Conservation (phyloP, 495 filamentous ascomycete species). For the Halenospora varia region DNA sequence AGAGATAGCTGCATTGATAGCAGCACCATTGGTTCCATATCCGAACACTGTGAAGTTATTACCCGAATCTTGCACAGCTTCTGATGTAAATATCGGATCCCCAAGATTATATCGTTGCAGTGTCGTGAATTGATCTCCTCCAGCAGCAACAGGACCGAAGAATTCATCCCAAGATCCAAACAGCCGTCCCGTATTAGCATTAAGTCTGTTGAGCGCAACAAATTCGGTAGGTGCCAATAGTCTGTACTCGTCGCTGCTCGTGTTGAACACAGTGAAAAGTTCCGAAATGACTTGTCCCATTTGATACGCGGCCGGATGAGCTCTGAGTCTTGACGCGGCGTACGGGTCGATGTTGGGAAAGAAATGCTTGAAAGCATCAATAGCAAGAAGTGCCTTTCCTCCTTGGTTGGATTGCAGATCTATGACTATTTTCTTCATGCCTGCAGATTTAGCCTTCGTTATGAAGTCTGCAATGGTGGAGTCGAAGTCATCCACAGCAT, state of each 20-base stretch:
- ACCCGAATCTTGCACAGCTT: constrained; percentile 9
- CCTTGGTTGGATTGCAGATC: constrained; percentile 45
- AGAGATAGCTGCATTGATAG: constrained; percentile 19
- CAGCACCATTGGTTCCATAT: constrained; percentile 31
- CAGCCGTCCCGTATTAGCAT: constrained; percentile 37
- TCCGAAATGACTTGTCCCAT: constrained; percentile 38
- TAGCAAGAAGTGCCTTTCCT: constrained; percentile 34
- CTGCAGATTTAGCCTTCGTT: constrained; percentile 25
- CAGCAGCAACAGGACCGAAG: constrained; percentile 40
- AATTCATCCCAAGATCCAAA: constrained; percentile 53
- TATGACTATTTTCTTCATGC: constrained; percentile 40
- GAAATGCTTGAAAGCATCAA: constrained; percentile 47
- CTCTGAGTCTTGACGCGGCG: constrained; percentile 39
- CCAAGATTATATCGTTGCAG: constrained; percentile 47
- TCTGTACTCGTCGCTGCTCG: constrained; percentile 19
- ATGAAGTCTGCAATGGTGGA: constrained; percentile 38
- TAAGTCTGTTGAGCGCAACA: constrained; percentile 36
- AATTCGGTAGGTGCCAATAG: constrained; percentile 33
- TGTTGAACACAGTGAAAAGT: constrained; percentile 26
- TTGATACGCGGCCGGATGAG: constrained; percentile 34
- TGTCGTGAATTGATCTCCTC: constrained; percentile 43
- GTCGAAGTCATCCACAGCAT: constrained; percentile 31
- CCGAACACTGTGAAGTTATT: constrained; percentile 30
- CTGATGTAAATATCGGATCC: constrained; percentile 35
- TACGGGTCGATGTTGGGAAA: constrained; percentile 44